Evolutionary conservation across 768 basidiomycete genomes (phyloP), one percentile per base, ranked within the genome.

Genomic region (Pseudohyphozyma bogoriensis): DNA sequence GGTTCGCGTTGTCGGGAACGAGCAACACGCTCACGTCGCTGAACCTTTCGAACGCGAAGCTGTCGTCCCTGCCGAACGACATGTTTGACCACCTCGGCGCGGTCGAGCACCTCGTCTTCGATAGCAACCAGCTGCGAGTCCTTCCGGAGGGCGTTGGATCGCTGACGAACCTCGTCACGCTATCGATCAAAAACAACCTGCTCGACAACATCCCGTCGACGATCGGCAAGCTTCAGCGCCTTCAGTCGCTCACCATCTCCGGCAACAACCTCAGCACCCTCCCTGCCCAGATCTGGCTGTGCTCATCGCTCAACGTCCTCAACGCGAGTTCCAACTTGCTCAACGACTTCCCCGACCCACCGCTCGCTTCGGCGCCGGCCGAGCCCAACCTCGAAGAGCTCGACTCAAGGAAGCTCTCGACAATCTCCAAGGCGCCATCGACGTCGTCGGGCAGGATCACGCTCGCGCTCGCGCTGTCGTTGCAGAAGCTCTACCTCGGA

Each of bases 151-250:
- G 82, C 31, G 75, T 97, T 12, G 87, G 86, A 49, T 80, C 84
- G 26, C 81, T 97, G 44, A 75, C 73, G 29, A 80, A 80, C 60
- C 81, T 99, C 36, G 78, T 83, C 67, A 77, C 76, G 0, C 80
- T 99, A 10, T 86, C 86, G 15, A 89, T 88, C 70, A 87, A 88
- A n/a, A 88, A 96, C 73, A 97, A 97, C 75, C 80, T 84, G 65
- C 79, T 99, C 24, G 81, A 82, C 56, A 74, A 79, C 20, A 79
- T 97, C 0, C 95, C 95, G 0, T 72, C 77, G 15, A 82, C 81
- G 44, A 83, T 97, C 51, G 89, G 89, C 18, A 77, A 77, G 12
- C 77, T 97, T 47, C 82, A 82, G 74, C 83, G 81, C 45, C 79
- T 97, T 13, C 81, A 84, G 65, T 76, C 74, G 1, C 78, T 99